Conservation (phyloP, 2,329 filamentous ascomycete species). For the Fusarium virguliforme region DNA sequence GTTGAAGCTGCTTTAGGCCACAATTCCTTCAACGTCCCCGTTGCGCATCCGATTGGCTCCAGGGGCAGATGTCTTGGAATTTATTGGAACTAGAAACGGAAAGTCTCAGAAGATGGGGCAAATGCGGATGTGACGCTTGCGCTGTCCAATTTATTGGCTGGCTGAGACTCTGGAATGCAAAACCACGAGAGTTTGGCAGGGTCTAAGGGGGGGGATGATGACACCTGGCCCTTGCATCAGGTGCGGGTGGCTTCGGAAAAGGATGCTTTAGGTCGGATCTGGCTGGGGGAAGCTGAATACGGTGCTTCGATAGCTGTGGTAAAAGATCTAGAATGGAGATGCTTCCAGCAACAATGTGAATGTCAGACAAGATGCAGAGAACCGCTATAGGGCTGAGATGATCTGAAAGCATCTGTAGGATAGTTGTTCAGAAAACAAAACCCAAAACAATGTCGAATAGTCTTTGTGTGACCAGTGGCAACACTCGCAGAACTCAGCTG, state of each 20-base stretch:
- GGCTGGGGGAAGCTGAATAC: background rate
- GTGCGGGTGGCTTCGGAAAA: slow-evolving; percentile 6
- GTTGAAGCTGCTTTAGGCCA: background rate
- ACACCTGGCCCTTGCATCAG: background rate
- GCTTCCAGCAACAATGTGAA: slow-evolving; percentile 2
- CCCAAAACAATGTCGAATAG: background rate
- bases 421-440: background rate
- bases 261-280: background rate
- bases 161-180: slow-evolving; percentile 1
- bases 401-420: background rate
- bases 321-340: slow-evolving; percentile 1
- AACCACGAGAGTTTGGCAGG: slow-evolving; percentile 9
- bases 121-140: slow-evolving; percentile 2
- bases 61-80: slow-evolving; percentile 2
- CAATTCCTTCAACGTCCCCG: slow-evolving; percentile 1
- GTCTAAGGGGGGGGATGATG: background rate
- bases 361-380: background rate
- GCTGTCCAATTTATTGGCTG: slow-evolving; percentile 2
- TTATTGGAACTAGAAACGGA: slow-evolving; percentile 5
- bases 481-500: background rate
- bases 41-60: slow-evolving; percentile 3
- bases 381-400: background rate
- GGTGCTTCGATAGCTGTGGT: background rate
- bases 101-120: background rate
- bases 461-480: background rate